Conservation (phyloP, 495 filamentous ascomycete genomes). For the Trypethelium eluteriae region DNA sequence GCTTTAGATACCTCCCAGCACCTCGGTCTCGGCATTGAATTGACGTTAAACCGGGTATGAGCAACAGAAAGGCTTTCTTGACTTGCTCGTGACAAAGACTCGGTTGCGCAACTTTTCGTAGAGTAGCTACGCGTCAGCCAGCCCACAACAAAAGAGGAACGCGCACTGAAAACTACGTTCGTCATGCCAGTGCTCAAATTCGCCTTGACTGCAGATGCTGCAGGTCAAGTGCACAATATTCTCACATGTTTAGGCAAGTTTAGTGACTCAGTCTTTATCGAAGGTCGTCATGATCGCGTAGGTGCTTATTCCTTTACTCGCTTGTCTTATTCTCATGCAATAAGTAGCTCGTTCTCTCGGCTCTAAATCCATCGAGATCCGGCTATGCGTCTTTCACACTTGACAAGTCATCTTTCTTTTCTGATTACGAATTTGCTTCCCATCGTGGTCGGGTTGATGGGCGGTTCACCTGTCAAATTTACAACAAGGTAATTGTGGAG, state of each 20-base stretch:
- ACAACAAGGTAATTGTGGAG: slow-evolving; percentile 49
- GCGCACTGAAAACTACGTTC: neutral
- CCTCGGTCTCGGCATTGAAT: too few relatives aligned
- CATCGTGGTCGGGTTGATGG: slow-evolving; percentile 35
- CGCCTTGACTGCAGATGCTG: slow-evolving; percentile 65
- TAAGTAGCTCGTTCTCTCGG: slow-evolving; percentile 65
- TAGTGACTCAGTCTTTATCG: slow-evolving; percentile 79
- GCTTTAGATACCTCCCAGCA: too few relatives aligned
- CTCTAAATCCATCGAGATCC: slow-evolving; percentile 86
- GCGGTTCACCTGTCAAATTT: slow-evolving; percentile 69
- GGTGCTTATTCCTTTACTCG: slow-evolving; percentile 18
- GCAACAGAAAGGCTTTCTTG: neutral
- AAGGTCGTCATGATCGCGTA: slow-evolving; percentile 70
- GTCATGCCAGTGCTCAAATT: slow-evolving; percentile 69
- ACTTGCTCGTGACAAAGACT: too few relatives aligned
- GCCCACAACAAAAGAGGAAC: neutral
- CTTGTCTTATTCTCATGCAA: slow-evolving; percentile 6
- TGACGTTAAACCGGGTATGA: too few relatives aligned
- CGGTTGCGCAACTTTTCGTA: too few relatives aligned
- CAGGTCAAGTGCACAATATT: slow-evolving; percentile 68
- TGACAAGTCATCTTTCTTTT: slow-evolving; percentile 68
- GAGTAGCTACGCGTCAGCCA: neutral
- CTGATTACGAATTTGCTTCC: slow-evolving; percentile 59
- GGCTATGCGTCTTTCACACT: slow-evolving; percentile 80
- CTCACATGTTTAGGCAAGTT: slow-evolving; percentile 88